These are phyloP conservation scores for Stagonosporopsis cucurbitacearum DNA, from an alignment of 2,329 filamentous ascomycete species.

Conservation along the genomic window DNA sequence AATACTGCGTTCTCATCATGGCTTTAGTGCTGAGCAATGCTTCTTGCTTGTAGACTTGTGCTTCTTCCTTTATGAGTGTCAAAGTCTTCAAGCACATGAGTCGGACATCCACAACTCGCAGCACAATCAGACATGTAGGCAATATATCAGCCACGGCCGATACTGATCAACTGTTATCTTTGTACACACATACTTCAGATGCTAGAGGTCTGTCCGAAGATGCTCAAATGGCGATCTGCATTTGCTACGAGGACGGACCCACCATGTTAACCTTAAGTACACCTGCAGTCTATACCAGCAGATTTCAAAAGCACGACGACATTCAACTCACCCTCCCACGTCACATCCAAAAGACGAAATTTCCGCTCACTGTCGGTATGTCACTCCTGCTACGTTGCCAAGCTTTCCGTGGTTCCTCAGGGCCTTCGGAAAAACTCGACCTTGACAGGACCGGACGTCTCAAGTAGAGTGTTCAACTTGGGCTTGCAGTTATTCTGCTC, in stretches of 20 bases:
- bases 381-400: not conserved
- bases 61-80: not conserved
- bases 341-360: not conserved
- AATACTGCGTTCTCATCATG: no score
- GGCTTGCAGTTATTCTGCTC: not conserved
- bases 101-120: not conserved
- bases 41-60: not conserved
- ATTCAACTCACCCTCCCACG: no score
- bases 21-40: not conserved
- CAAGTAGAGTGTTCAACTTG: slow-evolving; percentile 7
- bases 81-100: not conserved
- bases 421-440: not conserved
- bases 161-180: not conserved
- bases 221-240: not conserved
- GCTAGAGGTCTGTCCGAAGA: not conserved
- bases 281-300: not conserved
- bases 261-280: not conserved
- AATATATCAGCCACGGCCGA: not conserved
- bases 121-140: not conserved
- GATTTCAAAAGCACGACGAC: not conserved
- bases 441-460: slow-evolving; percentile 4
- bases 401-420: not conserved
- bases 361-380: not conserved
- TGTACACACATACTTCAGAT: not conserved
- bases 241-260: not conserved